Evolutionary conservation across 1,284 basidiomycete species (phyloP), one percentile per base, ranked within the genome.

Genomic region (Boletellus deceptivus): DNA sequence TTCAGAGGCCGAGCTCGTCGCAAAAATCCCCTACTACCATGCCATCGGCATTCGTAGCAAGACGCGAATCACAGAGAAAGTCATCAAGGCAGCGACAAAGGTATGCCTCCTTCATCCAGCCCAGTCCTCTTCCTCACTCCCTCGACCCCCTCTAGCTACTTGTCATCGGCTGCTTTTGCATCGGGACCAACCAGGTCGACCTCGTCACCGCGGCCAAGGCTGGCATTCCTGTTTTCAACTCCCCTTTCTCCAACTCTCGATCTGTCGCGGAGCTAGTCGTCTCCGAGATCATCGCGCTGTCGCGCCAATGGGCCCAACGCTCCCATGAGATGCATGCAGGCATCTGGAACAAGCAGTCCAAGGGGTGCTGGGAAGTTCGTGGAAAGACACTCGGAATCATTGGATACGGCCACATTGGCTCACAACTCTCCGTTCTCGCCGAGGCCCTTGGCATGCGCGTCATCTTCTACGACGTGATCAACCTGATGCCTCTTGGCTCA

Each of bases 241-340:
- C 96, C 13, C 97, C 97, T 31, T 99, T 99, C 76, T 96, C 97
- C 70, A 99, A 99, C 76, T 99, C 97, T 38, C 92, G 97, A 57
- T 98, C 96, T 0, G 97, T 99, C 46, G 97, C 97, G 43, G 97
- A 99, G 75, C 86, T 99, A 44, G 97, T 99, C 70, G 88, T 99
- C 69, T 83, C 86, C 55, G 97, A 99, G 73, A 79, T 98, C 64
- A 86, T 99, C 63, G 87, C 88, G 6, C 86, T 99, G 55, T 97
- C 97, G 13, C 89, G 97, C 37, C 97, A 99, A 70, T 82, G 98
- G 58, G 84, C 89, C 60, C 92, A 99, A 72, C 89, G 97, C 51
- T 76, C 87, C 16, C 82, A 78, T 61, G 97, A 99, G 75, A 83
- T 99, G 77, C 85, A 86, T 52, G 76, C 83, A 22, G 96, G 96